These are phyloP conservation scores for Areca catechu DNA, from an alignment of 176 grass and related monocot species.

Conservation along the genomic window DNA sequence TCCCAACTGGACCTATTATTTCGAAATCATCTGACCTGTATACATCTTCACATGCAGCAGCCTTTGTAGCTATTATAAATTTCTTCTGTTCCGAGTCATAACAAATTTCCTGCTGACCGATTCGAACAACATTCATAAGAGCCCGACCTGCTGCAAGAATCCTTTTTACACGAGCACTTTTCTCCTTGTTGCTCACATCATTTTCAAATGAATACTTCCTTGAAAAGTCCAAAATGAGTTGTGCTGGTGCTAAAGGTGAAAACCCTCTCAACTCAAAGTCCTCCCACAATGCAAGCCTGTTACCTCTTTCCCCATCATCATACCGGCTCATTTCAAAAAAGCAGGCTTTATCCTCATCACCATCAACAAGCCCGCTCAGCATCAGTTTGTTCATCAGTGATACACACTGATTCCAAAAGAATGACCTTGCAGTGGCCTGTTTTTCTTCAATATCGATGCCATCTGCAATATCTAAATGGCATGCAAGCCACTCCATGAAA, in stretches of 20 bases:
- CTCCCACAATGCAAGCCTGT: conserved; percentile 71
- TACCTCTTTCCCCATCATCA: conserved; percentile 67
- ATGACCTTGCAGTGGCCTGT: conserved; percentile 49
- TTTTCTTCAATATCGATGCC: conserved; percentile 54
- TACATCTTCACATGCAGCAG: conserved; percentile 28
- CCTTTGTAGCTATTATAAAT: conserved; percentile 42
- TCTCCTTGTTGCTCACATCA: conserved; percentile 55
- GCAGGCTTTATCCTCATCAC: conserved; percentile 57
- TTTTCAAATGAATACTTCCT: conserved; percentile 47
- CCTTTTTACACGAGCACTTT: conserved; percentile 52
- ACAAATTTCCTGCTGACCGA: conserved; percentile 61
- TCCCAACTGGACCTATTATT: conserved; percentile 10
- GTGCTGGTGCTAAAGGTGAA: conserved; percentile 60
- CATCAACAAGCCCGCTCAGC: conserved; percentile 40
- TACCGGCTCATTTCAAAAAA: conserved; percentile 75
- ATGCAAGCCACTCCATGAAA: conserved; percentile 85
- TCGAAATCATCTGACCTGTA: conserved; percentile 4
- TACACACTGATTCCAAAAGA: conserved; percentile 86
- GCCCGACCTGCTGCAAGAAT: conserved; percentile 61
- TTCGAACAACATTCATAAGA: conserved; percentile 41
- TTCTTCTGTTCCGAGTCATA: conserved; percentile 57
- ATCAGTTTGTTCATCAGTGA: conserved; percentile 73
- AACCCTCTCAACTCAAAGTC: conserved; percentile 92
- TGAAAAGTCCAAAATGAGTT: conserved; percentile 82
- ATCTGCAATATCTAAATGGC: conserved; percentile 50